Evolutionary conservation across 805 yeast genomes (phyloP).

Genomic region (Yarrowia yakushimensis): DNA sequence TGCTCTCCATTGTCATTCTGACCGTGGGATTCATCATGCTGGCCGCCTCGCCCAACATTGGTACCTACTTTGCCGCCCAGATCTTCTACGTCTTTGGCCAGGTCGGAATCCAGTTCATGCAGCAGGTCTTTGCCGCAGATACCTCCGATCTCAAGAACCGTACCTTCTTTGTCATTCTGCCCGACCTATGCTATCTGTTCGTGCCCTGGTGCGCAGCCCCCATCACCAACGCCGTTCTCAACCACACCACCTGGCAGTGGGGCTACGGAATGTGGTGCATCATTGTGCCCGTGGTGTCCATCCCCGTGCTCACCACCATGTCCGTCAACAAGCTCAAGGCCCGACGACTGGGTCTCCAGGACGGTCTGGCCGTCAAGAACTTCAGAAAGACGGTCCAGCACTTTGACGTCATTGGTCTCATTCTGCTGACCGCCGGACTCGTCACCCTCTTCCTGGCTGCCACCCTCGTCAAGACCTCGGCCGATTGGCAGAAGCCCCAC

Average conservation of each 20-base stretch:
- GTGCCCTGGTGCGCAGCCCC: slow-evolving; percentile 42
- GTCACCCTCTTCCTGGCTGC: slow-evolving; percentile 70
- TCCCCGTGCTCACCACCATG: slow-evolving; percentile 22
- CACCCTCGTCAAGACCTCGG: slow-evolving; percentile 60
- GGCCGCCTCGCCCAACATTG: slow-evolving; percentile 41
- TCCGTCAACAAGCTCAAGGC: slow-evolving; percentile 14
- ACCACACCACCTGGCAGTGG: slow-evolving; percentile 48
- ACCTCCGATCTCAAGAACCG: slow-evolving; percentile 43
- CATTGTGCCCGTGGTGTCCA: slow-evolving; percentile 41
- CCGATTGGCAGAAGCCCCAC: slow-evolving; percentile 57
- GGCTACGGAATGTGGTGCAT: slow-evolving; percentile 52
- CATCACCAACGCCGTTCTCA: slow-evolving; percentile 34
- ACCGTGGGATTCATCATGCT: slow-evolving; percentile 41
- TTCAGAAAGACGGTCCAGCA: slow-evolving; percentile 48
- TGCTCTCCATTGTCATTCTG: slow-evolving; percentile 37
- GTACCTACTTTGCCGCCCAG: slow-evolving; percentile 41
- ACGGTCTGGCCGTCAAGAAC: slow-evolving; percentile 10
- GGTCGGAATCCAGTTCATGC: slow-evolving; percentile 41
- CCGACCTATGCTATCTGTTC: slow-evolving; percentile 42
- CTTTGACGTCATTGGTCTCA: slow-evolving; percentile 60
- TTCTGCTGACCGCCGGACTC: slow-evolving; percentile 52
- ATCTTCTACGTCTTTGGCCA: slow-evolving; percentile 42
- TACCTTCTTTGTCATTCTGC: slow-evolving; percentile 40
- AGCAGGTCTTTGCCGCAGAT: slow-evolving; percentile 40
- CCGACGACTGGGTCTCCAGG: slow-evolving; percentile 15